These are phyloP conservation scores for Cystobasidiaceae sp. DNA, from an alignment of 1,284 basidiomycete species.

Conservation along the genomic window DNA sequence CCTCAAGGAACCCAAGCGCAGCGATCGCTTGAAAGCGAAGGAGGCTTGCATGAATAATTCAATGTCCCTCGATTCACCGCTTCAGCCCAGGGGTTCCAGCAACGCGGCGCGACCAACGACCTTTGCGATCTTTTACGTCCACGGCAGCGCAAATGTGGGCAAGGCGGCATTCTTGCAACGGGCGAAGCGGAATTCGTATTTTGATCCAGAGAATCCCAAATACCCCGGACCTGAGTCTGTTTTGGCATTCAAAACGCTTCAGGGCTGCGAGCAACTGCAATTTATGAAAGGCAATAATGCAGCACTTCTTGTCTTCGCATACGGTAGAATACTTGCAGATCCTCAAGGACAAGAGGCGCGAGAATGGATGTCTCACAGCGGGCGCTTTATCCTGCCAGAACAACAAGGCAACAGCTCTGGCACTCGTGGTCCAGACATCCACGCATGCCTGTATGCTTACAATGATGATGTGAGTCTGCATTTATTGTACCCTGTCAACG, in stretches of 20 bases:
- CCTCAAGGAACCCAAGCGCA: too few relatives aligned
- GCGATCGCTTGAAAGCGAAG: too few relatives aligned
- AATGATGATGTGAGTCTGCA: too few relatives aligned
- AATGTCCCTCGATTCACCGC: too few relatives aligned
- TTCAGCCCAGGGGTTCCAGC: neutral
- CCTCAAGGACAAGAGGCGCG: neutral
- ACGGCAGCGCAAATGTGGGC: neutral
- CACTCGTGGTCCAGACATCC: too few relatives aligned
- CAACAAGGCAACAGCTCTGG: neutral
- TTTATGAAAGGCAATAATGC: neutral
- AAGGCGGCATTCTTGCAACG: slow-evolving; percentile 7
- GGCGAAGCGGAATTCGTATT: neutral
- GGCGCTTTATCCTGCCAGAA: neutral
- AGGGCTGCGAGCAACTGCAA: neutral
- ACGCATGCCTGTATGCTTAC: too few relatives aligned
- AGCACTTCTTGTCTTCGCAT: neutral
- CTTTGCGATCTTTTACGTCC: neutral
- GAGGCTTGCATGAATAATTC: too few relatives aligned
- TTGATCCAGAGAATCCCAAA: neutral
- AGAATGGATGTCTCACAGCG: neutral
- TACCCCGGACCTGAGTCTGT: slow-evolving; percentile 2
- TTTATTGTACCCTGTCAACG: too few relatives aligned
- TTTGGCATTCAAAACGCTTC: neutral
- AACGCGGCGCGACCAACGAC: neutral
- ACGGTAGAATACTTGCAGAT: neutral